Conservation (phyloP, 2,329 filamentous ascomycete species). For the Penicillium griseofulvum region DNA sequence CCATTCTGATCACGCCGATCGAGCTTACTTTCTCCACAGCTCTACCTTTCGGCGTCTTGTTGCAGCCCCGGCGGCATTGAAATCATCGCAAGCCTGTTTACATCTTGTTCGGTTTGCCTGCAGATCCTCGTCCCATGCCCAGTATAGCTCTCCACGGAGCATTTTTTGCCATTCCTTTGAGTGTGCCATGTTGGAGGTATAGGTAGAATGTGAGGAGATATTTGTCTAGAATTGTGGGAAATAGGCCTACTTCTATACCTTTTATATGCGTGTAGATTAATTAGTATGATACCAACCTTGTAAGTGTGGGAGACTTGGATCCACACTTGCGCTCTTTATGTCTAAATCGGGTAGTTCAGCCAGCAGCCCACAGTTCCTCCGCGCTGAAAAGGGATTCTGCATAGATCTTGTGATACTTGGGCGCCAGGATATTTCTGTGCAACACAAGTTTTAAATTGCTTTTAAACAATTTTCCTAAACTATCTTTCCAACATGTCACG, state of each 20-base stretch:
- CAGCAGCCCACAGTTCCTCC: background rate
- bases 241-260: background rate
- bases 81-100: constrained; percentile 26
- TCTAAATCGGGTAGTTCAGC: background rate
- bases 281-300: background rate
- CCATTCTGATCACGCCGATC: background rate
- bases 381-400: background rate
- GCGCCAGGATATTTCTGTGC: background rate
- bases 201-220: background rate
- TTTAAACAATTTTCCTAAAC: too few species aligned
- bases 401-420: background rate
- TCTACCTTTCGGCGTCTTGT: constrained; percentile 26
- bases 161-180: constrained; percentile 32
- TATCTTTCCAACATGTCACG: background rate
- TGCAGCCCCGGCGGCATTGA: constrained; percentile 24
- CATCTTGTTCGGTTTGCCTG: constrained; percentile 28
- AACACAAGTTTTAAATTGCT: too few species aligned
- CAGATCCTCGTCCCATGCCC: constrained; percentile 27
- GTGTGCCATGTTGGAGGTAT: constrained; percentile 11
- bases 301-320: background rate
- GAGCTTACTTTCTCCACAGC: constrained; percentile 26
- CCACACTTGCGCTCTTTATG: background rate
- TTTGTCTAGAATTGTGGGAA: background rate
- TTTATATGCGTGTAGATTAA: background rate
- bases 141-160: constrained; percentile 29